phyloP scores from a whole-genome alignment of 2,329 filamentous ascomycete genomes.

The Cladosporium halotolerans region DNA sequence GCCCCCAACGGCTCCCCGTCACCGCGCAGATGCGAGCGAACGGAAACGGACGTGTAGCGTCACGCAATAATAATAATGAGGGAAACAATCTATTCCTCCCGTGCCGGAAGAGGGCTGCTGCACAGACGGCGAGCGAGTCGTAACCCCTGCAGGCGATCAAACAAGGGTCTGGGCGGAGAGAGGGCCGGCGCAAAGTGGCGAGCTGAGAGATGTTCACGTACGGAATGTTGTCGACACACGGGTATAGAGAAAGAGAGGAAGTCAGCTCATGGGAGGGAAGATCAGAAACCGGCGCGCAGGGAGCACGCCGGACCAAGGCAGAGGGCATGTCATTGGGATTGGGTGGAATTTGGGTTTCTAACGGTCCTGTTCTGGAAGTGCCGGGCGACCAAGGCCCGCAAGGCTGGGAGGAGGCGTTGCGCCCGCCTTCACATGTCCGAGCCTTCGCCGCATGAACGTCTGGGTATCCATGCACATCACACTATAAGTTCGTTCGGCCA shows the following conservation, averaged over 20 bases:
- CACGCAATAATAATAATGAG: neutral
- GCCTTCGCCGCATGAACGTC: neutral
- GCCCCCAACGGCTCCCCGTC: neutral
- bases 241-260: no score
- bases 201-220: no score
- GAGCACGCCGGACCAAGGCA: neutral
- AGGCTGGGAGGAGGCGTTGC: neutral
- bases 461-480: no score
- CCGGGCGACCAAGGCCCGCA: neutral
- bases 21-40: slow-evolving; percentile 1
- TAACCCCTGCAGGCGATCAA: slow-evolving; percentile 8
- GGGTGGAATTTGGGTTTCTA: slow-evolving; percentile 7
- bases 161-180: slow-evolving; percentile 2
- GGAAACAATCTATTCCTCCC: neutral
- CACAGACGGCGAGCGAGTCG: slow-evolving; percentile 1
- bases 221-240: no score
- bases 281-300: neutral
- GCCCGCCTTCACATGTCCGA: neutral
- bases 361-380: neutral
- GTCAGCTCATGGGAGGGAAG: neutral
- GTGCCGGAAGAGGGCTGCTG: neutral
- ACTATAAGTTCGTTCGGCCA: no score
- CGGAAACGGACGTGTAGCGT: slow-evolving; percentile 5
- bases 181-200: no score
- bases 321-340: neutral